Evolutionary conservation across 495 filamentous ascomycete genomes (phyloP).

Genomic region (Aspergillus conjunctus): DNA sequence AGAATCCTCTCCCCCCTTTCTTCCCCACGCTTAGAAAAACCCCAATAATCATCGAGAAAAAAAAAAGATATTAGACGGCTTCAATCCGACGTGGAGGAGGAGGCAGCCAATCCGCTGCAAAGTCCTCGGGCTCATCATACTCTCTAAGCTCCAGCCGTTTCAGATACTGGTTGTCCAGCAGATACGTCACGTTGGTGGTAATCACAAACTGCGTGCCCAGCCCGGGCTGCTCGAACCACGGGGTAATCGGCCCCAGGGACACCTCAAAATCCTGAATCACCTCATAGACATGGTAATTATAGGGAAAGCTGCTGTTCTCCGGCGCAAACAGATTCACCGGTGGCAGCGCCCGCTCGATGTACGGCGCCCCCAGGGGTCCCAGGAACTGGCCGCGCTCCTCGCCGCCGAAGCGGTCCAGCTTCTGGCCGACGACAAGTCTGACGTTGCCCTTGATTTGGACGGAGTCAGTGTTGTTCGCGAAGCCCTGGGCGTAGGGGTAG

Average conservation of each 20-base stretch:
- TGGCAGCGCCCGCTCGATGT: slow-evolving; percentile 52
- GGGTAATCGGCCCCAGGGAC: not conserved
- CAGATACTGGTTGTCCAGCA: not conserved
- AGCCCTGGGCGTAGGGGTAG: not conserved
- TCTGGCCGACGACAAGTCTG: not conserved
- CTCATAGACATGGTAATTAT: not conserved
- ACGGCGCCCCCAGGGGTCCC: slow-evolving; percentile 49
- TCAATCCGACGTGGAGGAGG: not conserved
- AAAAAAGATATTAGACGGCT: too few species aligned
- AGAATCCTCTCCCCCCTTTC: too few species aligned
- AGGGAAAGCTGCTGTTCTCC: not conserved
- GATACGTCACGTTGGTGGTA: not conserved
- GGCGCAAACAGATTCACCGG: slow-evolving; percentile 40
- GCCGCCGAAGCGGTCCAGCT: slow-evolving; percentile 41
- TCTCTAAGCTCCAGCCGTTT: not conserved
- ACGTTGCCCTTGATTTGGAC: not conserved
- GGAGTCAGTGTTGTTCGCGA: not conserved
- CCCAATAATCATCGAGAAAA: too few species aligned
- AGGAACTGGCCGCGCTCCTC: slow-evolving; percentile 44
- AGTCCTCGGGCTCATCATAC: not conserved
- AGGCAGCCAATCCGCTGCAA: not conserved
- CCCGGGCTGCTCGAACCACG: not conserved
- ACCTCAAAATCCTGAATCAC: not conserved
- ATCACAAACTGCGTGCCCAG: not conserved
- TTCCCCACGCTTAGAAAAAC: too few species aligned